phyloP scores from a whole-genome alignment of 2,329 filamentous ascomycete species.

The Diaporthe sp. region DNA sequence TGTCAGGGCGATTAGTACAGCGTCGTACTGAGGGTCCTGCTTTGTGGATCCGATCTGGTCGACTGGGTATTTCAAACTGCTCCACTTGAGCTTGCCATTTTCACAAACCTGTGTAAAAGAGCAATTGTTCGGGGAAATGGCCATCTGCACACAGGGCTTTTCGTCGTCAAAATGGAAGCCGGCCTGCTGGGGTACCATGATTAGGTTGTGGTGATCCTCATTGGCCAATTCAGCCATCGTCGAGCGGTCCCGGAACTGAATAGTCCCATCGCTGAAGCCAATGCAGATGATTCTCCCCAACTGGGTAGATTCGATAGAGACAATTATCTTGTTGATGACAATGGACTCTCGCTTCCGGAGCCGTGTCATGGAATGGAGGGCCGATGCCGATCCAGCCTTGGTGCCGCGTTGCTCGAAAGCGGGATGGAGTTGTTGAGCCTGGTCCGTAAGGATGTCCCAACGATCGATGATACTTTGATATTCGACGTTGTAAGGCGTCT shows the following conservation, averaged over 20 bases:
- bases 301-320: constrained; percentile 77
- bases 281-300: constrained; percentile 80
- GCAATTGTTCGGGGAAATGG: constrained; percentile 71
- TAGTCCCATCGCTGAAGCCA: constrained; percentile 82
- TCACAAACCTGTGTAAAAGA: constrained; percentile 71
- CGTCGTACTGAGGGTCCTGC: constrained; percentile 65
- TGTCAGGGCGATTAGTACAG: constrained; percentile 73
- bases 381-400: constrained; percentile 67
- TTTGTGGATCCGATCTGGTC: constrained; percentile 63
- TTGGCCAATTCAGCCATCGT: constrained; percentile 78
- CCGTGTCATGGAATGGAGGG: constrained; percentile 48
- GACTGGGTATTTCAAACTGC: constrained; percentile 63
- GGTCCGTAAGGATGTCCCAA: constrained; percentile 83
- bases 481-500: constrained; percentile 72
- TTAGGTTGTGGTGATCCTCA: constrained; percentile 72
- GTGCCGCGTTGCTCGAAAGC: constrained; percentile 83
- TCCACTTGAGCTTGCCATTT: constrained; percentile 72
- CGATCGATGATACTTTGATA: constrained; percentile 82
- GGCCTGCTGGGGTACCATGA: constrained; percentile 80
- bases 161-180: constrained; percentile 81
- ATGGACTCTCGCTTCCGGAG: constrained; percentile 78
- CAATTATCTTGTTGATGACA: constrained; percentile 76
- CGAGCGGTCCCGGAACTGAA: constrained; percentile 83
- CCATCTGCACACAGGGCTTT: constrained; percentile 73
- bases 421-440: constrained; percentile 76